Percentiles rank a stretch among this genome's conserved stretches.
Conservation (phyloP, 129 eudicot genomes). For the Tagetes patula region DNA sequence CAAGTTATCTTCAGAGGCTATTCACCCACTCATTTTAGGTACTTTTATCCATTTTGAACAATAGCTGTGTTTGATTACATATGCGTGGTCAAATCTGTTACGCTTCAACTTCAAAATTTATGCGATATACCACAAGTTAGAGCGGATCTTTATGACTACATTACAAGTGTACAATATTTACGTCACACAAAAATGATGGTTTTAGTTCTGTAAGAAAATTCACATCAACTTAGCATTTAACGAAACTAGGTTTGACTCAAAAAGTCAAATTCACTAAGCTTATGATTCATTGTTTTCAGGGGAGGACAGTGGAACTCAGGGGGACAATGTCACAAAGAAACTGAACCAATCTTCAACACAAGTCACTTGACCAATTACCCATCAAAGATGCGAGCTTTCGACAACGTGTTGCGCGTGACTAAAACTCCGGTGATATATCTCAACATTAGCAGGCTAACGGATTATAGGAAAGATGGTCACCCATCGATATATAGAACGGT, state of each 20-base stretch:
- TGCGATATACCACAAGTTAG: neutral
- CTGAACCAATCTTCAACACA: constrained; percentile 66
- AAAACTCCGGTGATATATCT: constrained; percentile 68
- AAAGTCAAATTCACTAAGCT: constrained; percentile 9
- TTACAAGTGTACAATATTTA: neutral
- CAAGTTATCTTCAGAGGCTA: constrained; percentile 88
- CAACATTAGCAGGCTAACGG: constrained; percentile 81
- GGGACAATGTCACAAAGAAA: constrained; percentile 91
- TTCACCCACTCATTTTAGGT: constrained; percentile 93
- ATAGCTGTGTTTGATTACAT: neutral
- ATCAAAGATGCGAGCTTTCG: constrained; percentile 72
- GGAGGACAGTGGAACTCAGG: constrained; percentile 97
- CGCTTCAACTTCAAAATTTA: neutral
- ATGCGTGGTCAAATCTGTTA: neutral
- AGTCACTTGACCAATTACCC: constrained; percentile 62
- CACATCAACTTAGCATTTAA: neutral
- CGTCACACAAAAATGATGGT: neutral
- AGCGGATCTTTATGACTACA: neutral
- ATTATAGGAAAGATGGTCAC: constrained; percentile 87
- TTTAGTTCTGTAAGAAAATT: neutral
- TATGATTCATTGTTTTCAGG: constrained; percentile 46
- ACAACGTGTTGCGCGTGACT: constrained; percentile 54
- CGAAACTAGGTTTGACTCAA: neutral
- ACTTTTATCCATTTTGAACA: neutral
- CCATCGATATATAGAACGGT: constrained; percentile 74